Conservation (phyloP, 73 alveolate genomes). For the Tetrahymena elliotti region DNA sequence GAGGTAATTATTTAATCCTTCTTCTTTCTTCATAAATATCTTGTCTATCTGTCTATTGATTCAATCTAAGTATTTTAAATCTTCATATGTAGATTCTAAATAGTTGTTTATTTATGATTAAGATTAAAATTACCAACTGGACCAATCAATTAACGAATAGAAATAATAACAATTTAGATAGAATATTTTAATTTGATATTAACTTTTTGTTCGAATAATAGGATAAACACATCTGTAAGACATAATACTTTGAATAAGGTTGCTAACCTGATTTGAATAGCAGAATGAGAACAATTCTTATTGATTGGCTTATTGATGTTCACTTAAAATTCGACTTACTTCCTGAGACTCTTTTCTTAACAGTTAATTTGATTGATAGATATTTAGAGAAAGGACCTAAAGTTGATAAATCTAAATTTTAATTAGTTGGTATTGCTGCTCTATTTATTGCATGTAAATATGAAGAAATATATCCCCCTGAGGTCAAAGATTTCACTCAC, state of each 20-base stretch:
- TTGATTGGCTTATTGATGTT: slow-evolving; percentile 73
- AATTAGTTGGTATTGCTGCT: slow-evolving; percentile 36
- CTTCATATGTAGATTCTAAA: background rate
- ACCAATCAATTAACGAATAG: background rate
- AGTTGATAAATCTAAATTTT: slow-evolving; percentile 5
- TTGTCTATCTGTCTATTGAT: background rate
- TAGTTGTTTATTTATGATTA: background rate
- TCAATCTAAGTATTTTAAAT: no score
- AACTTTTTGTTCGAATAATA: background rate
- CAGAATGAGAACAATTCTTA: slow-evolving; percentile 63
- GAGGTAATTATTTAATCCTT: background rate
- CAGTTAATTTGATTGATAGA: slow-evolving; percentile 64
- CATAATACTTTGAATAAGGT: background rate
- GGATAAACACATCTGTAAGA: slow-evolving; percentile 1
- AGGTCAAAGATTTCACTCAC: slow-evolving; percentile 85
- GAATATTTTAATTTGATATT: background rate
- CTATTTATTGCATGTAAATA: slow-evolving; percentile 38
- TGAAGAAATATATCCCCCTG: slow-evolving; percentile 43
- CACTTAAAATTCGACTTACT: slow-evolving; percentile 56
- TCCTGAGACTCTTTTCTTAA: slow-evolving; percentile 59
- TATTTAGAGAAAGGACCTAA: slow-evolving; percentile 36
- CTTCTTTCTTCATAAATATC: background rate
- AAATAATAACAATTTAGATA: no score
- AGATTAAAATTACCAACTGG: background rate
- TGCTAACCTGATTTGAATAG: slow-evolving; percentile 54